Percentiles rank a stretch among this genome's conserved stretches.
Evolutionary conservation across 2,329 filamentous ascomycete species (phyloP).

Genomic region (Penicillium glabrum): DNA sequence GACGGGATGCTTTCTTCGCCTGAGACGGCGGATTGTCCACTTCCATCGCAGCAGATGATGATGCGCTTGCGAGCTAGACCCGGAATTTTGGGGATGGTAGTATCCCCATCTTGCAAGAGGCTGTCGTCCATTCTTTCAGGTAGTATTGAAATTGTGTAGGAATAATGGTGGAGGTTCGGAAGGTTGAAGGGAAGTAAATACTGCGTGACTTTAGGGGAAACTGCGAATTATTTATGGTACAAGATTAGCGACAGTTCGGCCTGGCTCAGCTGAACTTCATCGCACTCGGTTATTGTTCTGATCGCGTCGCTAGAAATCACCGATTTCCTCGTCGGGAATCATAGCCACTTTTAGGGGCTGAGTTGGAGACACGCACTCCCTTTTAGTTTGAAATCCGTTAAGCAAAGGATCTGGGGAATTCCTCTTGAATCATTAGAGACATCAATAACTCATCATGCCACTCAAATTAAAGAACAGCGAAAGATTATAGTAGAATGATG

Average conservation of each 20-base stretch:
- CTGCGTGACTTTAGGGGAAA: not conserved
- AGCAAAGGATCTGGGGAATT: too few species aligned
- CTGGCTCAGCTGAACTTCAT: not conserved
- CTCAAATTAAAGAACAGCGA: too few species aligned
- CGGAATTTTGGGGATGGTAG: not conserved
- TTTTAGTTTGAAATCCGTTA: too few species aligned
- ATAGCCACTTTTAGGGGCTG: not conserved
- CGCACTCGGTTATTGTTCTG: not conserved
- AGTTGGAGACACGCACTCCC: not conserved
- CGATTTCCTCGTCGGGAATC: not conserved
- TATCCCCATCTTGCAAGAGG: not conserved
- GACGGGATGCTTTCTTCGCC: conserved; percentile 30
- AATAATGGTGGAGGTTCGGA: not conserved
- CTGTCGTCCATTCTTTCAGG: not conserved
- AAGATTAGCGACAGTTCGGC: not conserved
- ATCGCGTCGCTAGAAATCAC: not conserved
- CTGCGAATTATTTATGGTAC: not conserved
- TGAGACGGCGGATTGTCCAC: conserved; percentile 33
- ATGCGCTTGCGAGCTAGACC: conserved; percentile 26
- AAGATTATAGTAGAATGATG: not conserved
- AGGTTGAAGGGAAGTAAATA: not conserved
- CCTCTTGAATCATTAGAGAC: too few species aligned
- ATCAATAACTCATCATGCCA: too few species aligned
- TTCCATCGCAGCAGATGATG: conserved; percentile 35
- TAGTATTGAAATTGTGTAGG: not conserved